Percentiles rank a stretch among this genome's conserved stretches.
Evolutionary conservation across 495 filamentous ascomycete genomes (phyloP).

Genomic region (Penicillium parvum): DNA sequence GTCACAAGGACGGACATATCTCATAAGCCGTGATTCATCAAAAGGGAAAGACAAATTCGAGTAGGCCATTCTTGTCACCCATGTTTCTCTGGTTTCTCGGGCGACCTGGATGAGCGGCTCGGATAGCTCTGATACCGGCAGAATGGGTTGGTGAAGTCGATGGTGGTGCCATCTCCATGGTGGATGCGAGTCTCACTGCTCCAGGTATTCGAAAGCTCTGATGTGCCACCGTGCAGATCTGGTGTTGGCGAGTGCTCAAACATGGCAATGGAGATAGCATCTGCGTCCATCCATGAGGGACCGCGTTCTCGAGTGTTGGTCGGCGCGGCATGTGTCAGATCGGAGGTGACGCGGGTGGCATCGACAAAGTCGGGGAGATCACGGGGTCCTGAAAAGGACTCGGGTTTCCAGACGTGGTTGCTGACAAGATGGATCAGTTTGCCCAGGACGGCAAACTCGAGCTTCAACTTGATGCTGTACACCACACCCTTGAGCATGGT

Average conservation of each 20-base stretch:
- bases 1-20: conserved; percentile 10
- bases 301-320: conserved; percentile 12
- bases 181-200: conserved; percentile 33
- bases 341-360: conserved; percentile 39
- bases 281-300: conserved; percentile 35
- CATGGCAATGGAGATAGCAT: conserved; percentile 43
- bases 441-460: conserved; percentile 60
- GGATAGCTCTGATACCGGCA: conserved; percentile 9
- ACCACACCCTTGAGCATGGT: conserved; percentile 56
- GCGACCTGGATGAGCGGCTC: conserved; percentile 3
- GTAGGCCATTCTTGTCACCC: conserved; percentile 2
- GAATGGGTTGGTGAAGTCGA: conserved; percentile 28
- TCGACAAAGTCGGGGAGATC: conserved; percentile 46
- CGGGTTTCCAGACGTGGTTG: conserved; percentile 39
- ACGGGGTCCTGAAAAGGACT: conserved; percentile 23
- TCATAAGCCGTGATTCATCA: conserved; percentile 24
- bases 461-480: conserved; percentile 63
- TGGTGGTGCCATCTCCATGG: conserved; percentile 16
- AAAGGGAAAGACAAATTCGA: background rate
- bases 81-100: conserved; percentile 13
- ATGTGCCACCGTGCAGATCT: conserved; percentile 20
- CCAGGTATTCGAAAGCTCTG: conserved; percentile 29
- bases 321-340: conserved; percentile 38
- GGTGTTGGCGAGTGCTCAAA: conserved; percentile 33
- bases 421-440: conserved; percentile 43